Evolutionary conservation across 1,139 yeast genomes (phyloP).

Genomic region (Candida sp.): DNA sequence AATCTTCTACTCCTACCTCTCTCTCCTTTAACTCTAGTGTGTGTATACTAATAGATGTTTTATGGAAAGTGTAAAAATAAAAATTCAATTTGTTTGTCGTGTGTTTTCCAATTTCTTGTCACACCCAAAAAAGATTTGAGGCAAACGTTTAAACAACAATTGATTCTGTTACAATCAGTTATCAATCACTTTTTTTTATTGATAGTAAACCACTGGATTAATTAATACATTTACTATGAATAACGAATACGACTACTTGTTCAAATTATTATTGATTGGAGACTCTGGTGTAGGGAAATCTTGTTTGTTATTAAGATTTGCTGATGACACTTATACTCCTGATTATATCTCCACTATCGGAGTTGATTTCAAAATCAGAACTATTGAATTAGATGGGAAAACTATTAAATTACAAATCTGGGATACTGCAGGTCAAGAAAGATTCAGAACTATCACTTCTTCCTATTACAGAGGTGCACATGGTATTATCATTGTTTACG

Average conservation of each 20-base stretch:
- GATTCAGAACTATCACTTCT: conserved; percentile 96
- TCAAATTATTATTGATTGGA: conserved; percentile 90
- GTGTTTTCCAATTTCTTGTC: neutral
- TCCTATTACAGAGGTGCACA: conserved; percentile 99
- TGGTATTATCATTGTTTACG: conserved; percentile 96
- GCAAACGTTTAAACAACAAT: neutral
- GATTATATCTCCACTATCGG: conserved; percentile 98
- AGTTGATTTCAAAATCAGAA: conserved; percentile 96
- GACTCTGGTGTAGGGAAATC: conserved; percentile 99
- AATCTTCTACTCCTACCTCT: too few relatives aligned
- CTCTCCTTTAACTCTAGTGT: too few relatives aligned
- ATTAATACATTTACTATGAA: conserved; percentile 40
- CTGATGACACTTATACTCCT: conserved; percentile 96
- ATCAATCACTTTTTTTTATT: neutral
- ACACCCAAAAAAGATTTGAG: neutral
- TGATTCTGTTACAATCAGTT: neutral
- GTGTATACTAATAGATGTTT: too few relatives aligned
- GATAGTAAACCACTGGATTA: neutral
- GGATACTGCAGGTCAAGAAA: conserved; percentile 99
- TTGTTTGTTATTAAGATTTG: conserved; percentile 89
- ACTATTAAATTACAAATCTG: conserved; percentile 97
- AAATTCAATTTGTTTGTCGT: neutral
- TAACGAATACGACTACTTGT: conserved; percentile 94
- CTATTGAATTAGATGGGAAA: conserved; percentile 95
- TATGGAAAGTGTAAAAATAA: too few relatives aligned